A percentile compares a stretch with the other conserved stretches of the same genome.
phyloP scores from a whole-genome alignment of 139 green algal genomes.

The Coccomyxa sp. region DNA sequence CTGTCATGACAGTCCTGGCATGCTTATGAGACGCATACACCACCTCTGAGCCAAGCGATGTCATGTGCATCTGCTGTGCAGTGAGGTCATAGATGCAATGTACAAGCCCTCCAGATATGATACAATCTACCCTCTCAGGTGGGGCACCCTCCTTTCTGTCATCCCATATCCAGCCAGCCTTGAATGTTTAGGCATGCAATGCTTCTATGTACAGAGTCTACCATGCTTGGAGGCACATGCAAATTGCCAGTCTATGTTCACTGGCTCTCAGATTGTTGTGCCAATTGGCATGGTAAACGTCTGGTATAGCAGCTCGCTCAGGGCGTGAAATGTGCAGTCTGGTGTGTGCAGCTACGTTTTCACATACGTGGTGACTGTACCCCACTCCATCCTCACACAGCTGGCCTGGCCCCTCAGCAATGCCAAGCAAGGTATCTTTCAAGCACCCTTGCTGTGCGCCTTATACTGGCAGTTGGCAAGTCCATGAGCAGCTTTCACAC shows the following conservation, averaged over 20 bases:
- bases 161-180: neutral
- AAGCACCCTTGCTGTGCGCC: neutral
- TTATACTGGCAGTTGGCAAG: no score
- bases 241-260: no score
- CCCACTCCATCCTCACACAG: constrained; percentile 17
- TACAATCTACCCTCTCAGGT: constrained; percentile 13
- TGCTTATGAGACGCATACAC: no score
- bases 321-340: neutral
- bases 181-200: no score
- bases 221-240: no score
- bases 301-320: no score
- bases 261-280: no score
- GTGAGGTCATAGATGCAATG: constrained; percentile 20
- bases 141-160: constrained; percentile 7
- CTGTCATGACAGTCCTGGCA: no score
- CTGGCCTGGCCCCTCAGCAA: neutral
- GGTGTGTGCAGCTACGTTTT: constrained; percentile 10
- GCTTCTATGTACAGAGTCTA: no score
- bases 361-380: constrained; percentile 8
- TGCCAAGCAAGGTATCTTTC: constrained; percentile 2
- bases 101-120: constrained; percentile 10
- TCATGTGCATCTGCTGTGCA: neutral
- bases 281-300: no score
- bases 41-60: constrained; percentile 7
- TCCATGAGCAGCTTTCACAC: no score